These are phyloP conservation scores for Erodium chrysanthum DNA, from an alignment of 441 rosid species.

Conservation along the genomic window DNA sequence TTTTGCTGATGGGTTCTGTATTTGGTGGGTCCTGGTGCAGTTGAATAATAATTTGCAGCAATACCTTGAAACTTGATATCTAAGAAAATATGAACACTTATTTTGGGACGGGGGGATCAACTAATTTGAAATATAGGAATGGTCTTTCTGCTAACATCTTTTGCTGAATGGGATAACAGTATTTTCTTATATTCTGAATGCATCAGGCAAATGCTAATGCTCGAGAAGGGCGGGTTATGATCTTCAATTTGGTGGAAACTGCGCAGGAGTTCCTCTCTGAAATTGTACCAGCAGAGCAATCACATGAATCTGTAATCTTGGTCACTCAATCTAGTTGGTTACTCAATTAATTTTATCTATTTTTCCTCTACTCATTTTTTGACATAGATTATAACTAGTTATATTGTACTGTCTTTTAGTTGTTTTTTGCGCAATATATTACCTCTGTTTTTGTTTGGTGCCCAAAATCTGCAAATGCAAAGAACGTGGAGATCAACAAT, in stretches of 20 bases:
- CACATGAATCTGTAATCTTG: constrained; percentile 51
- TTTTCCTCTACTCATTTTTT: not conserved
- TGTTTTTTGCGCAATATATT: not conserved
- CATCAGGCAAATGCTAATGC: constrained; percentile 72
- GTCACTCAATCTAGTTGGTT: constrained; percentile 8
- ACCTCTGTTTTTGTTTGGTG: not conserved
- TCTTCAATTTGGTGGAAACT: constrained; percentile 91
- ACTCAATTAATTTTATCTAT: not conserved
- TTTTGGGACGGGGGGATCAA: not conserved
- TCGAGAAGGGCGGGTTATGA: constrained; percentile 94
- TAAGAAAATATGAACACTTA: not conserved
- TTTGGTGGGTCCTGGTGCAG: constrained; percentile 1
- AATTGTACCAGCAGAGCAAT: constrained; percentile 44
- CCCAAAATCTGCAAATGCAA: not conserved
- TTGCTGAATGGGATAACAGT: constrained; percentile 3
- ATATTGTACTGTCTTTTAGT: not conserved
- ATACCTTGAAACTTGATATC: not conserved
- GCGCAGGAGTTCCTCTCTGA: constrained; percentile 96
- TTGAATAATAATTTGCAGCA: not conserved
- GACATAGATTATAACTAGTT: not conserved
- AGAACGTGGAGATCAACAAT: not conserved
- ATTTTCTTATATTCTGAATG: not conserved
- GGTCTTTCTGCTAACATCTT: constrained; percentile 7
- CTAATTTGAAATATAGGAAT: not conserved
- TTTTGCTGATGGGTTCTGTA: constrained; percentile 1